Evolutionary conservation across 169 alveolate genomes (phyloP), one percentile per base, ranked within the genome.

Genomic region (Eimeria sp.): DNA sequence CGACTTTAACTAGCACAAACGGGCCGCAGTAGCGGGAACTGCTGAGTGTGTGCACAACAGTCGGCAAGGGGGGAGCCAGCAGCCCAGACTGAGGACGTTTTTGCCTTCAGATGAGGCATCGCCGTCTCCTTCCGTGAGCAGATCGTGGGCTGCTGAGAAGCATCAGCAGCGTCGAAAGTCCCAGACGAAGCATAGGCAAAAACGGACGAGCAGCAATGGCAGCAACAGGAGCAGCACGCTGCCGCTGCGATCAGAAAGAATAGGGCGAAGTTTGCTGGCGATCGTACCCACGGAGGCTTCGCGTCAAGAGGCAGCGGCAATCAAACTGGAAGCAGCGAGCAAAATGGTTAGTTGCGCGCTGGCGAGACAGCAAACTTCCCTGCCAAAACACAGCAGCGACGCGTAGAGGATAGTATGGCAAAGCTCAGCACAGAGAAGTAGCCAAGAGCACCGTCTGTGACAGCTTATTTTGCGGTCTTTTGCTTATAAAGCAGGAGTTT

Each of bases 31-130:
- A 61, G n/a, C 5, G 5, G 70, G 27, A 25, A 20, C n/a, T 4
- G 11, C 27, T n/a, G 5, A 20, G 20, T 9, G 63, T 54, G 63
- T 16, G 22, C 63, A 11, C 63, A 6, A 20, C 27, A 11, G n/a
- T 0, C 70, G 70, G 80, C 51, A 25, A 40, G 16, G 1, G 34
- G 18, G 22, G 78, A 11, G 30, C 6, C 78, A 10, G 47, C 78
- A 67, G 20, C 78, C 20, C 49, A 16, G 40, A 40, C 25, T 14
- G 43, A 40, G 30, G 51, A 6, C 51, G 18, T 11, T 30, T 10
- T 73, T 73, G 83, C 83, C 83, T 73, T 40, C 83, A 73, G 83
- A 40, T 18, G 57, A 34, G 83, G 57, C 27, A 40, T 54, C 0
- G 51, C 57, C 18, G 57, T 14, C 30, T 30, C 54, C 83, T 7